These are phyloP conservation scores for Lipomyces sp. DNA, from an alignment of 805 yeast species.

Conservation along the genomic window DNA sequence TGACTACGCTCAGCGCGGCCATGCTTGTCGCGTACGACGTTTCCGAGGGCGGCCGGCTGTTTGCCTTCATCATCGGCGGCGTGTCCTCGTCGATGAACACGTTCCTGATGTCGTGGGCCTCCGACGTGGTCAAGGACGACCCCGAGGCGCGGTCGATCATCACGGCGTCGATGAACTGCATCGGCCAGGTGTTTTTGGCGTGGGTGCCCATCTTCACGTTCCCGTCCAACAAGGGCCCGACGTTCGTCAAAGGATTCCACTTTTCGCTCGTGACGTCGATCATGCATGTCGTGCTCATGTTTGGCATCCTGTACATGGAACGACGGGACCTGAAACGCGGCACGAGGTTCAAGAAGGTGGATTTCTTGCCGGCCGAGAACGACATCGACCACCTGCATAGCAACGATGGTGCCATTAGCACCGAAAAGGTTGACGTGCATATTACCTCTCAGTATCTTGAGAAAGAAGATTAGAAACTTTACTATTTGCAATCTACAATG, in stretches of 20 bases:
- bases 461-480: too few relatives aligned
- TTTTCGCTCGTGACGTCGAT: slow-evolving; percentile 11
- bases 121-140: slow-evolving; percentile 32
- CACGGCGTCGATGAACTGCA: slow-evolving; percentile 37
- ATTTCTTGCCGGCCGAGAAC: neutral
- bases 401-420: too few relatives aligned
- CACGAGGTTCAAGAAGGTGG: neutral
- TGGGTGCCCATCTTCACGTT: slow-evolving; percentile 41
- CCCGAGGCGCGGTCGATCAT: slow-evolving; percentile 36
- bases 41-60: slow-evolving; percentile 17
- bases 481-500: too few relatives aligned
- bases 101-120: slow-evolving; percentile 33
- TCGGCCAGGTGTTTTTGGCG: slow-evolving; percentile 39
- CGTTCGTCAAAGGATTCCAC: slow-evolving; percentile 11
- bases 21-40: slow-evolving; percentile 53
- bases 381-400: too few relatives aligned
- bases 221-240: slow-evolving; percentile 39
- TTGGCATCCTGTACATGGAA: slow-evolving; percentile 6
- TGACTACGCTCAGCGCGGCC: slow-evolving; percentile 67
- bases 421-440: too few relatives aligned
- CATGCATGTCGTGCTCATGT: slow-evolving; percentile 7
- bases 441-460: too few relatives aligned
- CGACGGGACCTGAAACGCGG: slow-evolving; percentile 11
- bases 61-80: slow-evolving; percentile 14
- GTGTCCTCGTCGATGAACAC: slow-evolving; percentile 13